Evolutionary conservation across 805 yeast species (phyloP).

Genomic region (Metschnikowia peoriensis): DNA sequence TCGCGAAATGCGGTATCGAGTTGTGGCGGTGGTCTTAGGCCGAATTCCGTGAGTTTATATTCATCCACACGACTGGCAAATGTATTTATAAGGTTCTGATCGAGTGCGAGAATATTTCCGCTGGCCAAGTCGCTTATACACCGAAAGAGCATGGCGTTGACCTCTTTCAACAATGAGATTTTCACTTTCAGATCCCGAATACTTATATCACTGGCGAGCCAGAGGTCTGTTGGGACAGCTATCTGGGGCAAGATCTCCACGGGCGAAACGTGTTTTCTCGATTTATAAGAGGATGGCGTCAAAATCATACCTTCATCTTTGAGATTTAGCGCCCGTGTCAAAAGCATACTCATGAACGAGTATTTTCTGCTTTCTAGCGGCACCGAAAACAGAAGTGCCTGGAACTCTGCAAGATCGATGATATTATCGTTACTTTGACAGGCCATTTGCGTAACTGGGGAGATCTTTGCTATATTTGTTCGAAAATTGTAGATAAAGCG

Average conservation of each 20-base stretch:
- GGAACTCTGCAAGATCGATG: slow-evolving; percentile 15
- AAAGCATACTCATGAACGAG: slow-evolving; percentile 25
- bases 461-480: neutral
- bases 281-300: slow-evolving; percentile 4
- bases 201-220: slow-evolving; percentile 33
- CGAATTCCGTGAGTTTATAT: slow-evolving; percentile 25
- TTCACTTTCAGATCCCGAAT: slow-evolving; percentile 34
- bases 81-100: slow-evolving; percentile 28
- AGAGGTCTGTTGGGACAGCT: slow-evolving; percentile 35
- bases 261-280: neutral
- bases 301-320: slow-evolving; percentile 18
- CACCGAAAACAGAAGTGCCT: slow-evolving; percentile 25
- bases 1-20: slow-evolving; percentile 8
- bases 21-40: neutral
- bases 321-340: slow-evolving; percentile 25
- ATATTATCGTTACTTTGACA: neutral
- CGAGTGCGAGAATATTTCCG: slow-evolving; percentile 20
- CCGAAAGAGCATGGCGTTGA: slow-evolving; percentile 27
- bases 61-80: slow-evolving; percentile 34
- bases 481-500: neutral
- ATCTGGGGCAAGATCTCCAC: slow-evolving; percentile 34
- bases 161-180: slow-evolving; percentile 30
- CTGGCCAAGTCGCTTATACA: slow-evolving; percentile 11
- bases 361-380: slow-evolving; percentile 28
- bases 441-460: neutral